Conservation (phyloP, 2,329 filamentous ascomycete species). For the Pestalotiopsis sp. region DNA sequence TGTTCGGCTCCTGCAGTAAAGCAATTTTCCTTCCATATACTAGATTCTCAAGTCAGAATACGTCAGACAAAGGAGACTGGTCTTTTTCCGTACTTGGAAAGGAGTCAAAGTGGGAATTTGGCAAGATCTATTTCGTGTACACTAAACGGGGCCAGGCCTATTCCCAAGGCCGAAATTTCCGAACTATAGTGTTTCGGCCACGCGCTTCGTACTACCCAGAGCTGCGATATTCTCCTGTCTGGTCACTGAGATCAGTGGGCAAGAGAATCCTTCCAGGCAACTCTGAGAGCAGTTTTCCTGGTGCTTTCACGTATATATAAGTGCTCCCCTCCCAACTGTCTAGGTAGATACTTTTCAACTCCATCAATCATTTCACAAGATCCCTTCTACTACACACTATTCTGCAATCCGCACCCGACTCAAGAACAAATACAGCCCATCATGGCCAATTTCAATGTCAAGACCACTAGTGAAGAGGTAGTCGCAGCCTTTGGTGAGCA, state of each 20-base stretch:
- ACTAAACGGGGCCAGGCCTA: neutral
- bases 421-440: neutral
- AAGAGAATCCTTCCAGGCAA: neutral
- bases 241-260: neutral
- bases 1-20: too few species aligned
- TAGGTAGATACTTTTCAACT: neutral
- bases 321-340: neutral
- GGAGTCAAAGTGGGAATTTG: neutral
- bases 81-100: neutral
- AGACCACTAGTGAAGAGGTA: conserved; percentile 26
- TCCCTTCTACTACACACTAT: neutral
- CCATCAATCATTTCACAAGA: neutral
- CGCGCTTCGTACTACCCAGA: neutral
- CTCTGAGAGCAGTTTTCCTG: neutral
- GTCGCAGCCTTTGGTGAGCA: conserved; percentile 24
- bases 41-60: too few species aligned
- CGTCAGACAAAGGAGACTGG: too few species aligned
- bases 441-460: conserved; percentile 23
- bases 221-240: neutral
- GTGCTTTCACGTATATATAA: neutral
- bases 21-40: too few species aligned
- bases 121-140: neutral
- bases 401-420: neutral
- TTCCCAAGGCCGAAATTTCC: neutral
- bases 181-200: neutral